These are phyloP conservation scores for Colletotrichum paranaense DNA, from an alignment of 2,329 filamentous ascomycete species.

Conservation along the genomic window DNA sequence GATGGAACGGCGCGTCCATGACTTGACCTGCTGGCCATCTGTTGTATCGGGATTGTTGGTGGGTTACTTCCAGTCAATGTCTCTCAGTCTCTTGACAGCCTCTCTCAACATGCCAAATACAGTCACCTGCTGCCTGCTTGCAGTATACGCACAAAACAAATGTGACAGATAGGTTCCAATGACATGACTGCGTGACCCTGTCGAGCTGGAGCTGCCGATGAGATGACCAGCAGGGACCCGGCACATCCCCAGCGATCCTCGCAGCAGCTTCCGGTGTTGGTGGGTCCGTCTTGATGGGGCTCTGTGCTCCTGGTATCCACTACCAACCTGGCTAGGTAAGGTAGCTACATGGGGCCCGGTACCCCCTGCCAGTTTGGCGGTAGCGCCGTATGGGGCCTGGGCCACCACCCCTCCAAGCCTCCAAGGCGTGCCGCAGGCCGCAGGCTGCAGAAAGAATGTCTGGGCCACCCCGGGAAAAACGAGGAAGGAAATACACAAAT, in stretches of 20 bases:
- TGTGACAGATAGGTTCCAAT: neutral
- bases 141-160: neutral
- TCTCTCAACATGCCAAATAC: too few species aligned
- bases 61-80: neutral
- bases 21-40: neutral
- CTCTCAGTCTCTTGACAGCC: neutral
- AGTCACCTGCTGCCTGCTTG: neutral
- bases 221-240: constrained; percentile 10
- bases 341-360: neutral
- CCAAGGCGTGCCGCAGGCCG: too few species aligned
- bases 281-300: constrained; percentile 16
- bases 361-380: neutral
- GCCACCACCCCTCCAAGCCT: neutral
- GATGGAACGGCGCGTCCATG: neutral
- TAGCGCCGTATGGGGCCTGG: constrained; percentile 19
- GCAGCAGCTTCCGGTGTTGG: constrained; percentile 31
- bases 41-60: neutral
- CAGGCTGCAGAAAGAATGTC: neutral
- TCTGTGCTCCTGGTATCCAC: neutral
- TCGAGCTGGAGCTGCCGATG: constrained; percentile 6
- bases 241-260: constrained; percentile 33
- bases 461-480: neutral
- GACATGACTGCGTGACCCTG: neutral
- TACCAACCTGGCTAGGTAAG: too few species aligned
- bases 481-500: neutral